These are phyloP conservation scores for Paracoccidioides brasiliensis DNA, from an alignment of 2,329 filamentous ascomycete species.

Conservation along the genomic window DNA sequence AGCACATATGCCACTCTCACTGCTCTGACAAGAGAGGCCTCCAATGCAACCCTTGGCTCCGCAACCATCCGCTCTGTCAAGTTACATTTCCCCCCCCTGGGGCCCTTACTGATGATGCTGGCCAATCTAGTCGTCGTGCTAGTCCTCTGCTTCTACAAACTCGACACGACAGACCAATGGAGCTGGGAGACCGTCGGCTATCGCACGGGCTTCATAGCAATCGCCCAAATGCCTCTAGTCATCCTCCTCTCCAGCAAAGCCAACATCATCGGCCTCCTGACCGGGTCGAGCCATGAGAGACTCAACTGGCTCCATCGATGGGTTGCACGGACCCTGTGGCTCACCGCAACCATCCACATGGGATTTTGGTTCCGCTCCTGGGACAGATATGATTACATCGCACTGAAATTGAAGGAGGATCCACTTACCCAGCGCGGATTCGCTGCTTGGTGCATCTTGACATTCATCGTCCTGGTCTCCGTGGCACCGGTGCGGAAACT, in stretches of 20 bases:
- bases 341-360: constrained; percentile 43
- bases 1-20: constrained; percentile 39
- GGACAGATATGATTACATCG: constrained; percentile 39
- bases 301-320: constrained; percentile 43
- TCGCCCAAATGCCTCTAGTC: constrained; percentile 43
- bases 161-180: constrained; percentile 38
- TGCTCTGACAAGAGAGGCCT: constrained; percentile 41
- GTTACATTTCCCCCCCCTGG: constrained; percentile 28
- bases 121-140: constrained; percentile 39
- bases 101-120: constrained; percentile 22
- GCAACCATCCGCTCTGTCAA: constrained; percentile 21
- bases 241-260: constrained; percentile 44
- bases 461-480: constrained; percentile 40
- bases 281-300: constrained; percentile 37
- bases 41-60: constrained; percentile 33
- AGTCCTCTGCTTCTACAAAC: constrained; percentile 44
- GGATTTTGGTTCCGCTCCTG: constrained; percentile 42
- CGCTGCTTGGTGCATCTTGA: constrained; percentile 39
- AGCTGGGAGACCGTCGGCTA: constrained; percentile 45
- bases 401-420: constrained; percentile 36
- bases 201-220: constrained; percentile 40
- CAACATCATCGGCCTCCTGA: constrained; percentile 39
- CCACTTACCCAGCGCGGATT: constrained; percentile 39
- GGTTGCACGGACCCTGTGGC: constrained; percentile 38
- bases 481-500: constrained; percentile 36